Evolutionary conservation across 176 grass and related monocot genomes (phyloP), one percentile per base, ranked within the genome.

Genomic region (Elymus sibiricus): DNA sequence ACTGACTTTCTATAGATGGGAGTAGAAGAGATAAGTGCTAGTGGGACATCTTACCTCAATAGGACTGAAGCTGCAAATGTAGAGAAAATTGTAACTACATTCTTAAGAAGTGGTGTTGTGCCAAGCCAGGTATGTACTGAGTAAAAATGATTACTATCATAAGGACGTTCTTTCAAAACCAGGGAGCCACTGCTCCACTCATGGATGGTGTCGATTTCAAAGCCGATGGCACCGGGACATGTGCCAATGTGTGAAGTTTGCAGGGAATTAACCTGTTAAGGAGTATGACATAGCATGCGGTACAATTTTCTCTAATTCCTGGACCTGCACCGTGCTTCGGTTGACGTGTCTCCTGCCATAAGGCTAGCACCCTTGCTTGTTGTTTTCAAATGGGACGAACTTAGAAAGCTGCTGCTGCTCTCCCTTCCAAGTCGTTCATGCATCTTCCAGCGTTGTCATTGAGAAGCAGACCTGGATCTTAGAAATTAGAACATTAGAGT

Each of bases 51-150:
- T 64, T 99, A 99, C 80, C 87, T 99, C 31, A 99, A 99, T 85
- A 94, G 97, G 88, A 99, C 97, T 65, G 97, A 99, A 82, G 97
- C 97, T 87, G 94, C 94, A 90, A 99, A 99, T 93, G 97, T 99
- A 76, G 97, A 99, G 83, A 99, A 99, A 88, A 92, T 99, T 85
- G 97, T 99, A 38, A 99, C 97, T 75, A 97, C 97, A 51, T 99
- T 94, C 83, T 89, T 99, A 85, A 92, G 94, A 84, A 94, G 97
- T 77, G 97, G 97, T 83, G 97, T 99, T 76, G 88, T 99, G 43
- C 97, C 97, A 77, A 99, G 97, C 90, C 97, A 99, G 90, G 97
- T 96, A 83, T 83, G 64, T 68, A 75, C 15, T 35, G 42, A 55
- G 59, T 68, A 69, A 9, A 53, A n/a, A 70, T 67, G 19, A 22